A percentile compares a stretch with the other conserved stretches of the same genome.
phyloP scores from a whole-genome alignment of 2,329 filamentous ascomycete genomes.

The Sclerotinia sclerotiorum region DNA sequence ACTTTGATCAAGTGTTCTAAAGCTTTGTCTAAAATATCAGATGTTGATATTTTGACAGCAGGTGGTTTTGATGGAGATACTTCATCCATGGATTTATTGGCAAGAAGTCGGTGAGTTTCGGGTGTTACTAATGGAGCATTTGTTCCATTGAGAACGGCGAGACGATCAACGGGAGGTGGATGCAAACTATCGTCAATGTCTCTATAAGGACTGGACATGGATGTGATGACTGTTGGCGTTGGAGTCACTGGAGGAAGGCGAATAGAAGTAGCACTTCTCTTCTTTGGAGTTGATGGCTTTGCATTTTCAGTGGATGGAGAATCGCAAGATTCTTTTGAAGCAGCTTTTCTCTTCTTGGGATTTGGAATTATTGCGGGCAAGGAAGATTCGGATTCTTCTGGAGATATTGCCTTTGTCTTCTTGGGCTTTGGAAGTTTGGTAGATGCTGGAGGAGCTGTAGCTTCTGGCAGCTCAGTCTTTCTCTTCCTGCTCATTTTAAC shows the following conservation, averaged over 20 bases:
- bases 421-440: neutral
- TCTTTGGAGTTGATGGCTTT: conserved; percentile 34
- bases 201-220: conserved; percentile 48
- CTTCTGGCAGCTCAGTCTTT: neutral
- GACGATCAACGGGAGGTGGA: conserved; percentile 45
- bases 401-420: neutral
- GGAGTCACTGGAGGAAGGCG: conserved; percentile 45
- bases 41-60: conserved; percentile 53
- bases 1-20: conserved; percentile 70
- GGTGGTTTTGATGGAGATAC: conserved; percentile 56
- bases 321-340: conserved; percentile 23
- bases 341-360: conserved; percentile 23
- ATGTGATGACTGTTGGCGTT: conserved; percentile 49
- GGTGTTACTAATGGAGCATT: conserved; percentile 73
- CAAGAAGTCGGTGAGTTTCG: conserved; percentile 62
- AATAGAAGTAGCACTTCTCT: neutral
- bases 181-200: conserved; percentile 43
- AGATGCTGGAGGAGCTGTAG: neutral
- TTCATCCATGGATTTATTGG: conserved; percentile 50
- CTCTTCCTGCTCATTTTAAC: conserved; percentile 27
- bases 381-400: neutral
- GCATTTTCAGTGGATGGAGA: conserved; percentile 23
- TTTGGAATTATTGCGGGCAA: neutral
- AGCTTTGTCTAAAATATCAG: conserved; percentile 72
- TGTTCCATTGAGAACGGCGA: conserved; percentile 62